Base-by-base conservation (phyloP, 2,329 filamentous ascomycete species). In the Aspergillus pseudoviridinutans region DNA sequence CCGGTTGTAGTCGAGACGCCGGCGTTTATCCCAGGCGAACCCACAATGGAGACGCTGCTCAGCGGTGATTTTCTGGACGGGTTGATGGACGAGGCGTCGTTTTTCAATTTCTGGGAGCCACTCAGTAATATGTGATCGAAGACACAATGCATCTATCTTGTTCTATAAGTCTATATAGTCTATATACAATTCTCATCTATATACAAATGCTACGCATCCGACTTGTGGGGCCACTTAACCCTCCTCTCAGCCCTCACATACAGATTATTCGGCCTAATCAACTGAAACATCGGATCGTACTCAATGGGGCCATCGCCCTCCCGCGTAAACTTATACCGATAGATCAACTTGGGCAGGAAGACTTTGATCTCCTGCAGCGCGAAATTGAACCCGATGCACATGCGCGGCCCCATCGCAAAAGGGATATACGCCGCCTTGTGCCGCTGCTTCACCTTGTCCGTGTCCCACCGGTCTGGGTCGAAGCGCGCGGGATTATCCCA, bases 351-450 rank as follows among this genome's bases (percentile, higher is more conserved):
- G 1, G 79, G 75, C 60, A 87, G 35, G 35, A 73, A 68, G 17
- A 85, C 76, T 73, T 86, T 86, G 58, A 86, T 76, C 68, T 87
- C 84, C 58, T 81, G 78, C 6, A 87, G 72, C 0, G 84, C 85
- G 68, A 87, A 86, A 70, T 86, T 87, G 77, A 86, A 87, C 0
- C 84, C 85, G 55, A 87, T 83, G 59, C 85, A 87, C 72, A 79
- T 80, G 1, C 85, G 74, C 0, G 76, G 80, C 0, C 85, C 85
- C 0, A 78, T 73, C 0, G 80, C 84, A 60, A 87, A 88, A 0
- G 85, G 85, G 3, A 82, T 74, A 63, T 87, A 87, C 0, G 80
- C 73, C 1, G 76, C 79, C 29, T 78, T 77, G 49, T 80, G 82
- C 1, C 78, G 68, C 61, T 77, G 78, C 73, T 82, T 83, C 55